Evolutionary conservation across 2,329 filamentous ascomycete species (phyloP).

Genomic region (Ophiostoma montium): DNA sequence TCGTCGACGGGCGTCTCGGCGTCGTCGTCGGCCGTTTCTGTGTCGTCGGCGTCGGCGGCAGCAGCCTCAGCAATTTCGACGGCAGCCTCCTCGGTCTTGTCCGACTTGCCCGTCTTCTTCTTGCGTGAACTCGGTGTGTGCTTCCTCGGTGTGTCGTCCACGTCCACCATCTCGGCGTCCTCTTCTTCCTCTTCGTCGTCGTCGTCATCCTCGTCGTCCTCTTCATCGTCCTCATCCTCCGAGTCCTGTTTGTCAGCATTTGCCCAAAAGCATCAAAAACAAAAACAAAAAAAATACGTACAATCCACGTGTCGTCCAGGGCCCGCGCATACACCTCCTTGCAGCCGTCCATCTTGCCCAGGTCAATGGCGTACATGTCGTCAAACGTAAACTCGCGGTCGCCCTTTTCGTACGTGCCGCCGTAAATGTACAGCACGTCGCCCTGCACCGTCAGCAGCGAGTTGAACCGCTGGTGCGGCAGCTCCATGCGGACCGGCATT

Average conservation of each 20-base stretch:
- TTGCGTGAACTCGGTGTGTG: slow-evolving; percentile 41
- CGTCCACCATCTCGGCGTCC: slow-evolving; percentile 34
- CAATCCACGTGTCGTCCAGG: slow-evolving; percentile 64
- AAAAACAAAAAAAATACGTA: slow-evolving; percentile 23
- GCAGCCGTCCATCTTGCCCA: slow-evolving; percentile 90
- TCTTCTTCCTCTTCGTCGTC: slow-evolving; percentile 41
- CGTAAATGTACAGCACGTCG: slow-evolving; percentile 85
- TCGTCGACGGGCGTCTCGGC: slow-evolving; percentile 57
- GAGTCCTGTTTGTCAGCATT: slow-evolving; percentile 29
- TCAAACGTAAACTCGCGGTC: slow-evolving; percentile 94
- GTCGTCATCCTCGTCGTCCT: slow-evolving; percentile 46
- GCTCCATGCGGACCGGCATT: slow-evolving; percentile 58
- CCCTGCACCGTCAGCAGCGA: slow-evolving; percentile 81
- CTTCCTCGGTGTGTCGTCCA: slow-evolving; percentile 28
- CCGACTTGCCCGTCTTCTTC: slow-evolving; percentile 31
- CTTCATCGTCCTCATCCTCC: slow-evolving; percentile 44
- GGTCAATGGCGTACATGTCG: slow-evolving; percentile 81
- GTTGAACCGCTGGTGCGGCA: slow-evolving; percentile 85
- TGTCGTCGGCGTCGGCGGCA: slow-evolving; percentile 24
- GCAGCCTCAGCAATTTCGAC: slow-evolving; percentile 31
- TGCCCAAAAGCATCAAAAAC: not conserved
- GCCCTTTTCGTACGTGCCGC: slow-evolving; percentile 88
- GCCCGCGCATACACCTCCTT: slow-evolving; percentile 81
- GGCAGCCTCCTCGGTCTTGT: slow-evolving; percentile 33
- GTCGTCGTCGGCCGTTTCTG: slow-evolving; percentile 28